Evolutionary conservation across 75 land plant species (phyloP), one percentile per base, ranked within the genome.

Genomic region (Pinus albicaulis): DNA sequence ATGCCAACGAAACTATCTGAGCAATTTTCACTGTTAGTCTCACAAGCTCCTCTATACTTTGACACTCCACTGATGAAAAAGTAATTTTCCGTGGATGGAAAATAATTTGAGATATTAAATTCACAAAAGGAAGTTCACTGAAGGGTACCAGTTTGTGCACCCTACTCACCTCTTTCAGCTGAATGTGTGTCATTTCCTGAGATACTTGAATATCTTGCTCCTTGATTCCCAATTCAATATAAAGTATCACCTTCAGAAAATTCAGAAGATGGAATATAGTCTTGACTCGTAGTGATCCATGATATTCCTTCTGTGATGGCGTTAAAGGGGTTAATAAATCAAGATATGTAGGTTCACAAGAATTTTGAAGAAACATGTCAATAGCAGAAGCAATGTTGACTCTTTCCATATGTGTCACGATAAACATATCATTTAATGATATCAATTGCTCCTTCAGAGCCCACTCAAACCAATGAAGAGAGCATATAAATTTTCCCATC

Each of bases 391-490:
- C 57, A 36, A 78, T n/a, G 62, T n/a, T 38, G 13, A 52, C 12
- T 57, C 7, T 72, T 15, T 53, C 34, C 55, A 48, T 14, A 1
- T 22, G 26, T 72, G 76, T 44, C 26, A 57, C n/a, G 13, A 5
- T 23, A 52, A 36, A n/a, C n/a, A 78, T 59, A 31, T 72, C 16
- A 10, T 72, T 25, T 26, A 78, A 38, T 38, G 75, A 72, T 41
- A 78, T 56, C 7, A 85, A 34, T 61, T 63, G 57, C 71, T 56
- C 58, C 17, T 61, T 44, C 81, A 85, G 56, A 72, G 78, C 87
- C 87, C 87, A 85, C 41, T 75, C 84, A 79, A 68, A 82, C 87
- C 87, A 85, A 20, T 84, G 76, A 34, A 84, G 60, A 36, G 80
- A 81, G 28, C 77, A 66, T 5, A 62, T 48, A 41, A 84, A 66